Evolutionary conservation across 257 asterid genomes (phyloP), one percentile per base, ranked within the genome.

Genomic region (Gentiana straminea): DNA sequence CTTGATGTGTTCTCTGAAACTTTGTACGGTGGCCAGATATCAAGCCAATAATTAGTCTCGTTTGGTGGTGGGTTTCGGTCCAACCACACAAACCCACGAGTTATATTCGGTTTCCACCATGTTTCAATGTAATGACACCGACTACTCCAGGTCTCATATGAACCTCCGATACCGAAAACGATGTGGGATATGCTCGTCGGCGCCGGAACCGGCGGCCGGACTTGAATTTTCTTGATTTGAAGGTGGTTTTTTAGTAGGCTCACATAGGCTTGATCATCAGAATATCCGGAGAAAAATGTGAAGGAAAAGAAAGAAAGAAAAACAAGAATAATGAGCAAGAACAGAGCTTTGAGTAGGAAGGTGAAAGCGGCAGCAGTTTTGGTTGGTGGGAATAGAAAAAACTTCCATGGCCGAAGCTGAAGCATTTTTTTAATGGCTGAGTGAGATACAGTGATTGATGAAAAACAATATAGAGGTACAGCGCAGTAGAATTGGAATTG

Each of bases 41-140:
- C 71, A 33, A 80, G 80, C 88, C 94, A 80, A 24, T 24, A 24
- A 24, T 24, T 24, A 2, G 58, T 4, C 4, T 37, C 49, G 8
- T 33, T 35, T 3, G 33, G 51, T 15, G 33, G 55, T 0, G 88
- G 95, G 10, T 38, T 54, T 55, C 54, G 60, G 44, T 91, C 94
- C 2, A 87, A 86, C 95, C 95, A 91, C 2, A 87, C 86, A 63
- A 61, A 75, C 56, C 98, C 98, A 32, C 93, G 80, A 3, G 95
- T 87, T 0, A 57, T 35, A 51, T 78, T 72, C 1, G 96, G 92
- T 24, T 68, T 64, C 96, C 96, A 91, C 98, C 98, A 91, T 6
- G 78, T 71, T n/a, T 87, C 89, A 9, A 65, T 55, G 74, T 87
- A 91, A 13, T 12, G 78, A 52, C 85, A 84, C 10, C 98, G 87